Evolutionary conservation across 306 rosid species (phyloP), one percentile per base, ranked within the genome.

Genomic region (Acacia acuminata): DNA sequence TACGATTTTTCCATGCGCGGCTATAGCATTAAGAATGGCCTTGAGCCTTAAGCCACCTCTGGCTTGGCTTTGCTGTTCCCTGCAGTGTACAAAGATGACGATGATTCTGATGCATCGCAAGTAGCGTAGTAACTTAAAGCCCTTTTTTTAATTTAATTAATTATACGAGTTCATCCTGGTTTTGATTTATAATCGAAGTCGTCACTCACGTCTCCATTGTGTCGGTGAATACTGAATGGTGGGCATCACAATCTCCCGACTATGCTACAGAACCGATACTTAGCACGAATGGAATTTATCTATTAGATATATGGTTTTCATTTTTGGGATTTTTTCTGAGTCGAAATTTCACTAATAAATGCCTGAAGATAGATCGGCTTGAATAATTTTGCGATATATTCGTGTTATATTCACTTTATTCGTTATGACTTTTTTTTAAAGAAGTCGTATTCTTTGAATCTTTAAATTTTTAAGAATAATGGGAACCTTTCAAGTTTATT

Each of bases 1-100:
- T 73, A 45, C 64, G 7, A 63, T 83, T 79, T 82, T 79, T 71
- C 66, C 9, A 22, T 51, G 0, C 22, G 63, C 44, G 38, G 34
- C 16, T n/a, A 22, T n/a, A 7, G 24, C 2, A 4, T 51, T 51
- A 15, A 17, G 56, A 51, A 51, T 7, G 15, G 60, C 60, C 60
- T 38, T 19, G 10, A 56, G 27, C 32, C 27, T 22, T 10, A 10
- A 3, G 65, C 65, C 65, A 58, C 6, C 65, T 58, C 30, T 58
- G 65, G 65, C 65, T 58, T n/a, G 65, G 65, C 32, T 58, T 22
- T 22, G 65, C 65, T 58, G 65, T 55, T 55, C 20, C 27, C 63
- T 55, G 63, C 63, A 55, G 27, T 58, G 65, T 58, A 22, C 65
- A 58, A 58, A 58, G 32, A 58, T 22, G 65, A 25, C 11, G 20